Evolutionary conservation across 2,329 filamentous ascomycete genomes (phyloP), one percentile per base, ranked within the genome.

Genomic region (Dichotomopilus funicola): DNA sequence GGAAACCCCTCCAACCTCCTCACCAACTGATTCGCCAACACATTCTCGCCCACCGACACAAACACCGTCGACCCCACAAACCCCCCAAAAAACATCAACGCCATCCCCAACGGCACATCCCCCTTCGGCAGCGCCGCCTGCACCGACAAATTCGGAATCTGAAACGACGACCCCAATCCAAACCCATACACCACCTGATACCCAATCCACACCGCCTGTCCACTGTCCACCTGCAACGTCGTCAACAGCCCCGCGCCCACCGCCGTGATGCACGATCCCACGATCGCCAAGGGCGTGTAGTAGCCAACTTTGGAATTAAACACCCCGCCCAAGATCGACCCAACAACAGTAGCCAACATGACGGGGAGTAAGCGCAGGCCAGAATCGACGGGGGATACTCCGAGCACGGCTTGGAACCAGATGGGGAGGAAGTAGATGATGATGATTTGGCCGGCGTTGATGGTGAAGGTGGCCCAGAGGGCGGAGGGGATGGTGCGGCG

Each of bases 361-460:
- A 59, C 34, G 8, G 63, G 62, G 2, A 65, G 55, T 8, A 56
- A 55, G 8, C 54, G 52, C 12, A 64, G 49, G 9, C 62, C 63
- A 2, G 59, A 62, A 12, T 56, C 43, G 11, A 65, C 34, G 12
- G 63, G 52, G 0, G 60, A 53, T 0, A 60, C 65, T 10, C 65
- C 64, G 7, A 62, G 56, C 48, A 72, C 59, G 4, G 67, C 66
- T 53, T 72, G 70, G 57, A 72, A 72, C 64, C 66, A 72, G 51
- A 72, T 65, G 0, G 77, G 76, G 2, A 79, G 68, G 59, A 76
- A 78, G 63, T 75, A 79, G 8, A 72, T 41, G 35, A 52, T 46
- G 10, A 59, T 45, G 48, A 49, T 52, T 13, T 50, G 54, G 47
- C 50, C 51, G 2, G 57, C 46, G 27, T 55, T 64, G 50, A 70